Percentiles rank a stretch among this genome's conserved stretches.
Evolutionary conservation across 352 stramenopile species (phyloP).

Genomic region (Pythium apleroticum): DNA sequence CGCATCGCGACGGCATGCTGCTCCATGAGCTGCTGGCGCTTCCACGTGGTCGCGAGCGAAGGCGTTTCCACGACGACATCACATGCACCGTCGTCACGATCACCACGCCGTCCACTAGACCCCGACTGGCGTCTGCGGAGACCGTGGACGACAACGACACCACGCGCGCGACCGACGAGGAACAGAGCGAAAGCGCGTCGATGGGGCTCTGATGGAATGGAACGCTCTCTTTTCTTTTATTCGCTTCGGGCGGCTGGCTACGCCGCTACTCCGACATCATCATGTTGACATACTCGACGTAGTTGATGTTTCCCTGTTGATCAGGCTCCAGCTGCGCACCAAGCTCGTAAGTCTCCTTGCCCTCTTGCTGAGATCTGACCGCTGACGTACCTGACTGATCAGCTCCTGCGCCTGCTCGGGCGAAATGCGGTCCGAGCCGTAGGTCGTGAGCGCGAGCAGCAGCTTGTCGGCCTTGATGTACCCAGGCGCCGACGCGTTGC

Average conservation of each 20-base stretch:
- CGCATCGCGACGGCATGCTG: slow-evolving; percentile 64
- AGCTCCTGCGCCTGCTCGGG: slow-evolving; percentile 91
- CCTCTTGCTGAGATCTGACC: neutral
- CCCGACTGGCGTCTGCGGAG: slow-evolving; percentile 15
- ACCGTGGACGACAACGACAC: slow-evolving; percentile 15
- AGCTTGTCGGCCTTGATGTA: slow-evolving; percentile 88
- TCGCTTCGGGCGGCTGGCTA: neutral
- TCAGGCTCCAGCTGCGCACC: slow-evolving; percentile 86
- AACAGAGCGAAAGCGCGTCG: slow-evolving; percentile 4
- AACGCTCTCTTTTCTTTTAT: neutral
- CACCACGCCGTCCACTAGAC: slow-evolving; percentile 4
- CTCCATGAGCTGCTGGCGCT: slow-evolving; percentile 69
- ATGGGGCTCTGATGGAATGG: slow-evolving; percentile 1
- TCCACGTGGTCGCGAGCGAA: slow-evolving; percentile 41
- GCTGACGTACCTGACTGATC: slow-evolving; percentile 70
- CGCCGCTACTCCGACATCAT: slow-evolving; percentile 89
- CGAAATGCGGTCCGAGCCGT: slow-evolving; percentile 90
- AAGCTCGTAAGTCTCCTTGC: slow-evolving; percentile 7
- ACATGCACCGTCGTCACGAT: slow-evolving; percentile 80
- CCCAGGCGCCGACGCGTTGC: slow-evolving; percentile 54
- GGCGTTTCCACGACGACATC: slow-evolving; percentile 77
- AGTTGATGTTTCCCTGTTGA: slow-evolving; percentile 92
- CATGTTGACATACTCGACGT: slow-evolving; percentile 94
- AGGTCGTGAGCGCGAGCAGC: slow-evolving; percentile 85
- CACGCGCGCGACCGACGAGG: slow-evolving; percentile 8